A percentile compares a stretch with the other conserved stretches of the same genome.
Conservation (phyloP, 73 alveolate species). For the Paramecium sonneborni region DNA sequence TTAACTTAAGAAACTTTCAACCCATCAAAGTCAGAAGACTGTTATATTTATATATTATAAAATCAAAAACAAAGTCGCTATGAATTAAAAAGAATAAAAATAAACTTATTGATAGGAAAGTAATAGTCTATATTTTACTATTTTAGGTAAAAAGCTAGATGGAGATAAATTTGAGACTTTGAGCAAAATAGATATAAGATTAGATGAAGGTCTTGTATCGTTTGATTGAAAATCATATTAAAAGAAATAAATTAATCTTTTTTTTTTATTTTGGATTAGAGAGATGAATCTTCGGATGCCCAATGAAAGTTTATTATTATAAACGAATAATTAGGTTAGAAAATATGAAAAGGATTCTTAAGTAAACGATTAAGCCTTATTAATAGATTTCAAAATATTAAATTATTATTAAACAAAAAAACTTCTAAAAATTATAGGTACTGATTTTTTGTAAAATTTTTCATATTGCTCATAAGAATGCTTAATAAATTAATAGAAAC, state of each 20-base stretch:
- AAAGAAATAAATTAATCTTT: neutral
- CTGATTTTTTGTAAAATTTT: too few species aligned
- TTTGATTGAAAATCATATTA: neutral
- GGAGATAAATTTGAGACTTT: neutral
- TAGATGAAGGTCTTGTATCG: neutral
- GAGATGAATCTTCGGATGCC: neutral
- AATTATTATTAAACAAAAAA: too few species aligned
- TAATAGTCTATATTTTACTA: neutral
- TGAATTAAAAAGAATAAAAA: neutral
- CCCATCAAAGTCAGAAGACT: neutral
- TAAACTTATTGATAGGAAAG: neutral
- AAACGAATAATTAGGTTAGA: too few species aligned
- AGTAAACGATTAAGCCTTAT: too few species aligned
- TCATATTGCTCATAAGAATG: too few species aligned
- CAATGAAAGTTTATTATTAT: neutral
- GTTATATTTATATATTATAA: neutral
- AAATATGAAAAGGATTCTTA: too few species aligned
- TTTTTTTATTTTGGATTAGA: neutral
- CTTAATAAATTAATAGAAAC: too few species aligned
- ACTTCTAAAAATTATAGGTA: too few species aligned
- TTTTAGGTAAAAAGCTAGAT: neutral
- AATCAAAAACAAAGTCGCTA: neutral
- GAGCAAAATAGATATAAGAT: neutral
- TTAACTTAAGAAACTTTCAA: neutral
- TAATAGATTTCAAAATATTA: too few species aligned